Percentiles rank a stretch among this genome's conserved stretches.
These are phyloP conservation scores for Populus hybrid DNA, from an alignment of 441 rosid genomes.

Conservation along the genomic window DNA sequence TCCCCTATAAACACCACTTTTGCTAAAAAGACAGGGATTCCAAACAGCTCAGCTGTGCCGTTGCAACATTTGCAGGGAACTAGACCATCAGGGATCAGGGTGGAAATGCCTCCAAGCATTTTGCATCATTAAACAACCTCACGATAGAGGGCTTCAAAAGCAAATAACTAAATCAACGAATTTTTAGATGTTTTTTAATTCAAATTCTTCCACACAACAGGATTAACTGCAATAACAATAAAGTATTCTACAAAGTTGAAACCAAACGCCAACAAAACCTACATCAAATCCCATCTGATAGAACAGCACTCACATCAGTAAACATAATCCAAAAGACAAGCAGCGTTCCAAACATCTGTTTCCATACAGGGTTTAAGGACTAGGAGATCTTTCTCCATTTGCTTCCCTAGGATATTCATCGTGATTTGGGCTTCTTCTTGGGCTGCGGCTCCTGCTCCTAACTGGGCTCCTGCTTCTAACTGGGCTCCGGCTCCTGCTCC, in stretches of 20 bases:
- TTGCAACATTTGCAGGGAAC: not conserved
- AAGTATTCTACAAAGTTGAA: not conserved
- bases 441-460: constrained; percentile 29
- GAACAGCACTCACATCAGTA: not conserved
- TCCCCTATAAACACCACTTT: not conserved
- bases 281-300: not conserved
- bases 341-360: constrained; percentile 5
- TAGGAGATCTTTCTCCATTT: constrained; percentile 69
- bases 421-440: constrained; percentile 37
- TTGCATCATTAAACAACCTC: not conserved
- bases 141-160: not conserved
- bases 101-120: not conserved
- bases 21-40: not conserved
- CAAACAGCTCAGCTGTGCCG: not conserved
- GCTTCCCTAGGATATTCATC: constrained; percentile 38
- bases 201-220: not conserved
- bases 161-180: not conserved
- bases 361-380: constrained; percentile 37
- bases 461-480: constrained; percentile 32
- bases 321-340: not conserved
- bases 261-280: not conserved
- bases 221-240: not conserved
- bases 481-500: constrained; percentile 36
- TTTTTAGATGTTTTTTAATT: not conserved
- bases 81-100: not conserved